phyloP scores from a whole-genome alignment of 192 early-diverging fungal species.

The Dispira simplex region DNA sequence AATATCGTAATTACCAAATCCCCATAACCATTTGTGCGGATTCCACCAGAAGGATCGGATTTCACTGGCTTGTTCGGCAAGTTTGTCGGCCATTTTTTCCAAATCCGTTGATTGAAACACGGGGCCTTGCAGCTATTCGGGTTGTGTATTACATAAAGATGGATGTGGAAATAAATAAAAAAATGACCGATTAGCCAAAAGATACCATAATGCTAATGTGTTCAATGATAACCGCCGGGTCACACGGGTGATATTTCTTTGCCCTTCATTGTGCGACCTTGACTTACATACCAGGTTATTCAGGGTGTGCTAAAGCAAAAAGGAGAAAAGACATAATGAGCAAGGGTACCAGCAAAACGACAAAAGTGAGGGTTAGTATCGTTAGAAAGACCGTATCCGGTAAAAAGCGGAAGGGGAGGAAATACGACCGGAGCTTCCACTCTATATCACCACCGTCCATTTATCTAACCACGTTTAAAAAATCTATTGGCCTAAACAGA shows the following conservation, averaged over 20 bases:
- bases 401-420: not conserved
- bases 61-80: conserved; percentile 20
- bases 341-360: not conserved
- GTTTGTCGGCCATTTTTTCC: conserved; percentile 23
- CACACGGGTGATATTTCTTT: not conserved
- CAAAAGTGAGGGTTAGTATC: not conserved
- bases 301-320: conserved; percentile 23
- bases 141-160: not conserved
- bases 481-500: not conserved
- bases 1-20: conserved; percentile 31
- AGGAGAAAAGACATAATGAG: not conserved
- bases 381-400: not conserved
- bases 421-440: not conserved
- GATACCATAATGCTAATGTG: not conserved
- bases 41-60: conserved; percentile 22
- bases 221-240: not conserved
- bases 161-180: not conserved
- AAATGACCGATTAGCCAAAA: not conserved
- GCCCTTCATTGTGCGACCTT: not conserved
- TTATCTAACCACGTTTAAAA: not conserved
- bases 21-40: conserved; percentile 24
- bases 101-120: conserved; percentile 22
- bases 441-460: not conserved
- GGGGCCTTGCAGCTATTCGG: conserved; percentile 23
- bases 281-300: conserved; percentile 29